Evolutionary conservation across 495 filamentous ascomycete species (phyloP).

Genomic region (Trichoderma parareesei): DNA sequence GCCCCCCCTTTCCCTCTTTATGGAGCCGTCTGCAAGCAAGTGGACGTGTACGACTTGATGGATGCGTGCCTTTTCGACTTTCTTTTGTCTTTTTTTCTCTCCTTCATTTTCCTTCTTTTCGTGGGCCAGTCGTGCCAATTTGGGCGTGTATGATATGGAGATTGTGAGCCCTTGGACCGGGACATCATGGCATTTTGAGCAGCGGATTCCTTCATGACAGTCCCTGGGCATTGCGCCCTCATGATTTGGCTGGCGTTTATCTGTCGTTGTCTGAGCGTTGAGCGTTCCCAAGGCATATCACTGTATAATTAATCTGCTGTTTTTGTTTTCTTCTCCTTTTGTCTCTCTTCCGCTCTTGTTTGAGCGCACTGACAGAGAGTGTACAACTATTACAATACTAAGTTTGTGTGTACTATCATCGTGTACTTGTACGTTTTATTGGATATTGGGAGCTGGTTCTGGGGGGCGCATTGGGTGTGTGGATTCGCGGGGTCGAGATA

Average conservation of each 20-base stretch:
- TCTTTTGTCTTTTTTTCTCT: slow-evolving; percentile 12
- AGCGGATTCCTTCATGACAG: not conserved
- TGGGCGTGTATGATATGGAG: not conserved
- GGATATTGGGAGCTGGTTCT: not conserved
- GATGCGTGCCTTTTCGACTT: slow-evolving; percentile 6
- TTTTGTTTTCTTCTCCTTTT: not conserved
- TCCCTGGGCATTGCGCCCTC: not conserved
- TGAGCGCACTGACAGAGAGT: not conserved
- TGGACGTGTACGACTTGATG: not conserved
- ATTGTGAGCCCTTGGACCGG: too few relatives aligned
- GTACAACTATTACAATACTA: not conserved
- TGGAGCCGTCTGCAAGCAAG: slow-evolving; percentile 8
- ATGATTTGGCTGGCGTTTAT: not conserved
- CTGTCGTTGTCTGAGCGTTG: slow-evolving; percentile 1
- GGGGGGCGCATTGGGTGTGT: too few relatives aligned
- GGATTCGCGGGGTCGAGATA: not conserved
- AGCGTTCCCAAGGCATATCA: slow-evolving; percentile 4
- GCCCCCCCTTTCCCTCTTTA: not conserved
- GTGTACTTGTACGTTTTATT: not conserved
- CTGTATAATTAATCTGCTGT: not conserved
- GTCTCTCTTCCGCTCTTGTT: not conserved
- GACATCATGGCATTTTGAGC: too few relatives aligned
- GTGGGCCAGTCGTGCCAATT: not conserved
- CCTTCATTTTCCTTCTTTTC: slow-evolving; percentile 7
- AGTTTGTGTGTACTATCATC: not conserved